Evolutionary conservation across 2,329 filamentous ascomycete species (phyloP).

Genomic region (Xylaria polymorpha): DNA sequence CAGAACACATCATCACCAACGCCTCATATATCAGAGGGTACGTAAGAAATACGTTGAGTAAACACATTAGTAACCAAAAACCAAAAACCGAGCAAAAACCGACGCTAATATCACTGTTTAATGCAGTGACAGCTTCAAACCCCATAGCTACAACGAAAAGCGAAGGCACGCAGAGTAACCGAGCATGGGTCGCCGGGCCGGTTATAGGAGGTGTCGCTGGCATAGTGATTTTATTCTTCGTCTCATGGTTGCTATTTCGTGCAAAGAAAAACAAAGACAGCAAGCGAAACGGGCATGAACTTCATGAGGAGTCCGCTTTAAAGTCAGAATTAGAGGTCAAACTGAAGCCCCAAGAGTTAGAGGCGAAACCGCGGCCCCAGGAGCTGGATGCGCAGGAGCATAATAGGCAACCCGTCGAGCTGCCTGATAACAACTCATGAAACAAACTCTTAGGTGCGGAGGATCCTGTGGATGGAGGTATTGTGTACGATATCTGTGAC

Average conservation of each 20-base stretch:
- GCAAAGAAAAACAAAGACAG: neutral
- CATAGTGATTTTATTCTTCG: neutral
- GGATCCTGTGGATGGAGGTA: too few species aligned
- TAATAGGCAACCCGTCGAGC: neutral
- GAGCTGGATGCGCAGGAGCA: neutral
- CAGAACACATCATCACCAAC: neutral
- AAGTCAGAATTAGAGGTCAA: constrained; percentile 22
- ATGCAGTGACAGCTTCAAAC: neutral
- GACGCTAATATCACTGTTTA: neutral
- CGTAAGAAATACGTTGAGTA: neutral
- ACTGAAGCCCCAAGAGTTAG: neutral
- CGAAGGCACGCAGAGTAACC: neutral
- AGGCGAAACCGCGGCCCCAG: neutral
- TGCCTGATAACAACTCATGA: neutral
- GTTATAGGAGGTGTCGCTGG: constrained; percentile 16
- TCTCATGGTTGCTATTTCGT: constrained; percentile 2
- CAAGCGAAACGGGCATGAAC: neutral
- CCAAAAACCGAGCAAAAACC: too few species aligned
- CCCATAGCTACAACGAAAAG: neutral
- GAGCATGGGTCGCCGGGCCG: constrained; percentile 23
- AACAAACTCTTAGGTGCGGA: neutral
- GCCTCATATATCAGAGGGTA: neutral
- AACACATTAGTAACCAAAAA: neutral
- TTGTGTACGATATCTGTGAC: too few species aligned
- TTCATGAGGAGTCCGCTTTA: constrained; percentile 22